phyloP scores from a whole-genome alignment of 176 grass and related monocot species.

The Rhipidocladum racemiflorum region DNA sequence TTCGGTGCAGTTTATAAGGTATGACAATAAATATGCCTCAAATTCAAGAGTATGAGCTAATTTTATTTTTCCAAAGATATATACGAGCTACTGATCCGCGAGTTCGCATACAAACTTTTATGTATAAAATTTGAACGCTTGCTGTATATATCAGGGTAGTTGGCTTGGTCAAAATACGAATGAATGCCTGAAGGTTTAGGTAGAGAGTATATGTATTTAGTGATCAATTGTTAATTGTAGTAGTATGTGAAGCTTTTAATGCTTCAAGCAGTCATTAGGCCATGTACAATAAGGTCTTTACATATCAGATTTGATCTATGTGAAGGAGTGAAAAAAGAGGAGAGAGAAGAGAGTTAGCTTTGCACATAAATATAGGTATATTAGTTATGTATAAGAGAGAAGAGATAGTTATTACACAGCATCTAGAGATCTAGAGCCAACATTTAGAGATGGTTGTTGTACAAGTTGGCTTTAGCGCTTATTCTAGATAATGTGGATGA shows the following conservation, averaged over 20 bases:
- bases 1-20: constrained; percentile 46
- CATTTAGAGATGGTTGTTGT: too few species aligned
- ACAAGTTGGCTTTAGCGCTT: too few species aligned
- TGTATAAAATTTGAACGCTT: background rate
- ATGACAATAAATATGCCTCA: background rate
- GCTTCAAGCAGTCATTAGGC: background rate
- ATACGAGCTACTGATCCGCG: background rate
- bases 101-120: background rate
- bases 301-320: too few species aligned
- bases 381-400: too few species aligned
- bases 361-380: too few species aligned
- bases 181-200: background rate
- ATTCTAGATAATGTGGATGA: too few species aligned
- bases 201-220: background rate
- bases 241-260: background rate
- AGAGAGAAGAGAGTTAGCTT: too few species aligned
- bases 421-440: too few species aligned
- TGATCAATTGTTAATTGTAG: too few species aligned
- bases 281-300: too few species aligned
- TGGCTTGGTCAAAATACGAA: background rate
- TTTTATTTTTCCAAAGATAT: background rate
- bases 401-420: too few species aligned
- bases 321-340: too few species aligned
- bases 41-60: background rate
- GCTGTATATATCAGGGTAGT: background rate